A percentile compares a stretch with the other conserved stretches of the same genome.
These are phyloP conservation scores for Beauveria sp. DNA, from an alignment of 2,329 filamentous ascomycete genomes.

Conservation along the genomic window DNA sequence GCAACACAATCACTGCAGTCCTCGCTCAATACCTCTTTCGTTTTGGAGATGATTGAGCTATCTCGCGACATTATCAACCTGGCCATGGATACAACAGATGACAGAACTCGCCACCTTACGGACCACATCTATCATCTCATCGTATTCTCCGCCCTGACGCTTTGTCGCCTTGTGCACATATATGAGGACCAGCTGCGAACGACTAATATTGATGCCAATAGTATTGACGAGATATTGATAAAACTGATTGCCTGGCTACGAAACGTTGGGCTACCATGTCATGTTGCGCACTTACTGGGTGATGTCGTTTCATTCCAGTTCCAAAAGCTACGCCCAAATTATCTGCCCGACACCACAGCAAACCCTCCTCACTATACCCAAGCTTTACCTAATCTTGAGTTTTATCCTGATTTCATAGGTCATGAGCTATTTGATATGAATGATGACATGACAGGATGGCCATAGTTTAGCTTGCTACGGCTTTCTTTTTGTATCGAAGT, in stretches of 20 bases:
- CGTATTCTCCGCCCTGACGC: slow-evolving; percentile 20
- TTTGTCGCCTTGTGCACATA: slow-evolving; percentile 17
- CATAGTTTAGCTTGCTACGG: no score
- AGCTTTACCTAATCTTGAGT: no score
- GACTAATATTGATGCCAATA: slow-evolving; percentile 13
- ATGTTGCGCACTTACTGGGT: slow-evolving; percentile 19
- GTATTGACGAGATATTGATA: background rate
- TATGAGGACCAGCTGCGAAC: slow-evolving; percentile 18
- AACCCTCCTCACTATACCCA: no score
- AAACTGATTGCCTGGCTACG: slow-evolving; percentile 19
- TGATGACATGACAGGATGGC: no score
- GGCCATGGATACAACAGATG: slow-evolving; percentile 22
- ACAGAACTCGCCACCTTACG: slow-evolving; percentile 21
- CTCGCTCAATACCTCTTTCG: slow-evolving; percentile 9
- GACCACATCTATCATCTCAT: slow-evolving; percentile 24
- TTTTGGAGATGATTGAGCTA: slow-evolving; percentile 19
- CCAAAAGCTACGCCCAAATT: slow-evolving; percentile 13
- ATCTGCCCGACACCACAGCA: background rate
- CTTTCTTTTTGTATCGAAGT: no score
- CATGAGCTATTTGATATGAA: no score
- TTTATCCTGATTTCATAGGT: no score
- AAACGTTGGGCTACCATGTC: slow-evolving; percentile 19
- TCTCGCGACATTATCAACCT: slow-evolving; percentile 21
- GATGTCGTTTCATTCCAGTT: slow-evolving; percentile 19
- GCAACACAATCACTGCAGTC: slow-evolving; percentile 16